Percentiles rank a stretch among this genome's conserved stretches.
Evolutionary conservation across 2,329 filamentous ascomycete genomes (phyloP).

Genomic region (Talaromyces sp.): DNA sequence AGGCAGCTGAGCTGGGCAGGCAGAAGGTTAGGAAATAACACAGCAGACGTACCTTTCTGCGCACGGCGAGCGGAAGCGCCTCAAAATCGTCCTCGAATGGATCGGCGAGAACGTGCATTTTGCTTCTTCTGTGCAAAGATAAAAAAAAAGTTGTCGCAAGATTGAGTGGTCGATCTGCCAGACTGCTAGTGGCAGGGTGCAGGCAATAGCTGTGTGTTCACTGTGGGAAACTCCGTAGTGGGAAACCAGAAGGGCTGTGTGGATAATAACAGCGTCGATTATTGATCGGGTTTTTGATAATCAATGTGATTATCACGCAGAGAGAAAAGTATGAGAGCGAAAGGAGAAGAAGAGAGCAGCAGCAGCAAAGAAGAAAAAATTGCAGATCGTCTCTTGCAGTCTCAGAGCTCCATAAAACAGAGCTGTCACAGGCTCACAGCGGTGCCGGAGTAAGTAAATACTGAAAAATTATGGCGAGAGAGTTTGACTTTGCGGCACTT

Average conservation of each 20-base stretch:
- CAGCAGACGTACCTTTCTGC: slow-evolving; percentile 49
- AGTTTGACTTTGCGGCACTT: background rate
- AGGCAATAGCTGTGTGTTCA: no score
- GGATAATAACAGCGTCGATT: background rate
- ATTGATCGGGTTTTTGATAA: background rate
- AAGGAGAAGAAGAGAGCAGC: background rate
- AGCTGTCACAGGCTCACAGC: background rate
- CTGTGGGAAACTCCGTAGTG: no score
- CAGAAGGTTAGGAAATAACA: background rate
- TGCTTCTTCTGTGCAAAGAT: background rate
- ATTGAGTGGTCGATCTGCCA: background rate
- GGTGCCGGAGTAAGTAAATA: background rate
- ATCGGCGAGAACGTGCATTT: slow-evolving; percentile 10
- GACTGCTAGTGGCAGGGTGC: background rate
- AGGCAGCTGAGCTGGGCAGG: background rate
- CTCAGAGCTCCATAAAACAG: no score
- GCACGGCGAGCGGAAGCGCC: slow-evolving; percentile 49
- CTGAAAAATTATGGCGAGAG: background rate
- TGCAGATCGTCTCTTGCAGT: no score
- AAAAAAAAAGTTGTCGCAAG: background rate
- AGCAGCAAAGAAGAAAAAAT: no score
- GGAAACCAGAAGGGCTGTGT: background rate
- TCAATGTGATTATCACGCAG: background rate
- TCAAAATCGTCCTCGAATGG: slow-evolving; percentile 41
- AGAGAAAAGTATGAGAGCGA: background rate